These are phyloP conservation scores for Zygoascus flipseniorum DNA, from an alignment of 805 yeast genomes.

Conservation along the genomic window DNA sequence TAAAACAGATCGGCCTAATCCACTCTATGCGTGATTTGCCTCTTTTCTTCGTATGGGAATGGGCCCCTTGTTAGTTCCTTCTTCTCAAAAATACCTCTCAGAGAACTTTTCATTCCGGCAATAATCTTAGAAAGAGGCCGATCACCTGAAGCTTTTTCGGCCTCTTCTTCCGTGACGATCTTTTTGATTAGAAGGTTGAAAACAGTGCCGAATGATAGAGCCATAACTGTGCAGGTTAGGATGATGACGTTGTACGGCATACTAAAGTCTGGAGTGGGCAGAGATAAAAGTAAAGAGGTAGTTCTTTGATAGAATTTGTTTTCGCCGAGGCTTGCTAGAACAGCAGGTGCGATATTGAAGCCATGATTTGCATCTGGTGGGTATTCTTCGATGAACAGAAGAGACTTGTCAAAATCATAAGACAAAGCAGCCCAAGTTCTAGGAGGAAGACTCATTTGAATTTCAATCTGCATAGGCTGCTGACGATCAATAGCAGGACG, in stretches of 20 bases:
- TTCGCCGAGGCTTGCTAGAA: constrained; percentile 47
- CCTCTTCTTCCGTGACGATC: constrained; percentile 65
- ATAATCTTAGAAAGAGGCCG: constrained; percentile 7
- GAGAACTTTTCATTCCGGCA: neutral
- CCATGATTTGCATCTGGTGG: constrained; percentile 99
- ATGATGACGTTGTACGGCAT: constrained; percentile 98
- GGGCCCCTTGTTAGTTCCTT: constrained; percentile 11
- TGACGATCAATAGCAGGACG: constrained; percentile 71
- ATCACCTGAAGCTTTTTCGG: constrained; percentile 8
- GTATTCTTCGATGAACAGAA: constrained; percentile 78
- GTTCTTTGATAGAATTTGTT: constrained; percentile 44
- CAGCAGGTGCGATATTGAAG: constrained; percentile 88
- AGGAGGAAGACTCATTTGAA: constrained; percentile 57
- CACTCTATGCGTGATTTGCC: neutral
- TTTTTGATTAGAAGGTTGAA: constrained; percentile 70
- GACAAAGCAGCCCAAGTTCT: constrained; percentile 50
- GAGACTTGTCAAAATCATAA: constrained; percentile 79
- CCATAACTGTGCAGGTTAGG: constrained; percentile 86
- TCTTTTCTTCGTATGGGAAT: constrained; percentile 6
- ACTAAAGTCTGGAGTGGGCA: constrained; percentile 96
- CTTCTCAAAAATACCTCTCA: neutral
- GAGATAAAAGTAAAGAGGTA: constrained; percentile 71
- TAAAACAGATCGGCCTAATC: neutral
- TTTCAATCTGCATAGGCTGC: constrained; percentile 78
- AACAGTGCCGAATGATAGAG: constrained; percentile 80